Base-by-base conservation (phyloP, 1,139 yeast genomes). In the Magnusiomyces starmeri region DNA sequence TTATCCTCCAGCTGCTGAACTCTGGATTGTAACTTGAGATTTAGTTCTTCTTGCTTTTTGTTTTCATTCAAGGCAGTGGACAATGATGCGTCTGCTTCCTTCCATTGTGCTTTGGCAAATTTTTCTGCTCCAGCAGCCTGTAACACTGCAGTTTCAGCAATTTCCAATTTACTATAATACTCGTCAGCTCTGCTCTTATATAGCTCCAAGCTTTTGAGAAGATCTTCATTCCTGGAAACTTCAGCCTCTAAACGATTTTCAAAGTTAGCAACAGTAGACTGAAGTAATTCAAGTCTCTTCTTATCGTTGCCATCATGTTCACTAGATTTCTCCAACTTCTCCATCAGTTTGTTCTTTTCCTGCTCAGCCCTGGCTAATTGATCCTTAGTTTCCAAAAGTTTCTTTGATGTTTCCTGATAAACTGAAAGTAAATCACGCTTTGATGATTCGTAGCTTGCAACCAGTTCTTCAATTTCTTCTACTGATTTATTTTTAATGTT, bases 151-250 rank as follows among this genome's bases (percentile, higher is more conserved):
- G 83, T 75, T 62, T 90, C 96, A 0, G 95, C 92, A 54, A 80
- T 76, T 61, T 88, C 95, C 37, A 89, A 72, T 60, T 86, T 85
- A 55, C 75, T 74, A 60, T 77, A 81, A 62, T 87, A 85, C 58
- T 84, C 87, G 46, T 86, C 92, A 16, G 95, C 81, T 54, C 96
- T 76, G 41, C 73, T 70, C 62, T 81, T 84, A 67, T 85, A 88
- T 39, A 85, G 71, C 32, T 78, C 80, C 43, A 84, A 70, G 41
- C 79, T 74, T 46, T 77, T 75, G 1, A 70, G 65, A 34, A 85
- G 67, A 24, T 85, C 87, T 2, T 61, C 57, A 57, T 77, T 79
- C 55, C 77, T 78, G n/a, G 74, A 63, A 24, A 68, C 67, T 43
- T 81, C 66, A 2, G 81, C 75, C 51, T 82, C 83, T 43, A 83